Percentiles rank a stretch among this genome's conserved stretches.
Evolutionary conservation across 805 yeast genomes (phyloP).

Genomic region (Schwanniomyces occidentalis): DNA sequence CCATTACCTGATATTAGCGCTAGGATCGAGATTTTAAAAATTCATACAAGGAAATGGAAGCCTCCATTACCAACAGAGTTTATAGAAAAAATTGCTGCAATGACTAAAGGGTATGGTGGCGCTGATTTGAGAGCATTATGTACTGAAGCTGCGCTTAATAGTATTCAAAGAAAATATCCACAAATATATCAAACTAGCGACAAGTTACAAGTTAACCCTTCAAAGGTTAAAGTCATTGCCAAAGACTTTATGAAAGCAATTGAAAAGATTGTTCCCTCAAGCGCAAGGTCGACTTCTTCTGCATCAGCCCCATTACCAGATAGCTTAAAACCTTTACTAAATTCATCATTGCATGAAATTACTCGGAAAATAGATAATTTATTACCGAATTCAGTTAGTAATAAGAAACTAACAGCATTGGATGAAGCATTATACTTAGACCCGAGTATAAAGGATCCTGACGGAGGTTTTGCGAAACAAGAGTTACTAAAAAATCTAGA

Average conservation of each 20-base stretch:
- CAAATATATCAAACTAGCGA: slow-evolving; percentile 81
- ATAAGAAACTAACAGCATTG: slow-evolving; percentile 52
- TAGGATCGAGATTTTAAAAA: slow-evolving; percentile 72
- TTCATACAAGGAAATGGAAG: slow-evolving; percentile 88
- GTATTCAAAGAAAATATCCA: slow-evolving; percentile 90
- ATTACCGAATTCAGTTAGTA: slow-evolving; percentile 51
- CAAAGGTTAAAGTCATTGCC: slow-evolving; percentile 68
- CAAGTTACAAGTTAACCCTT: slow-evolving; percentile 72
- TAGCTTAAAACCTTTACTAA: slow-evolving; percentile 62
- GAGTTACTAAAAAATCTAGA: slow-evolving; percentile 53
- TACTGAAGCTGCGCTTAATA: slow-evolving; percentile 91
- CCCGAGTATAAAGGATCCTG: slow-evolving; percentile 52
- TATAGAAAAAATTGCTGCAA: slow-evolving; percentile 63
- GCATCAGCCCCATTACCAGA: slow-evolving; percentile 80
- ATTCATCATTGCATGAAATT: slow-evolving; percentile 48
- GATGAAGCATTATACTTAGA: slow-evolving; percentile 72
- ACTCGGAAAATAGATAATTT: slow-evolving; percentile 51
- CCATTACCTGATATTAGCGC: slow-evolving; percentile 86
- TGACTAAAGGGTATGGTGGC: slow-evolving; percentile 97
- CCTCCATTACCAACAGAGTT: slow-evolving; percentile 66
- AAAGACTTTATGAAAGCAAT: slow-evolving; percentile 85
- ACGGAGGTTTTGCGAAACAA: slow-evolving; percentile 70
- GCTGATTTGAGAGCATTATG: slow-evolving; percentile 94
- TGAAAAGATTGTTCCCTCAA: slow-evolving; percentile 87
- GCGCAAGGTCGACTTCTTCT: slow-evolving; percentile 78